Evolutionary conservation across 768 basidiomycete genomes (phyloP).

Genomic region (Mycena crocata): DNA sequence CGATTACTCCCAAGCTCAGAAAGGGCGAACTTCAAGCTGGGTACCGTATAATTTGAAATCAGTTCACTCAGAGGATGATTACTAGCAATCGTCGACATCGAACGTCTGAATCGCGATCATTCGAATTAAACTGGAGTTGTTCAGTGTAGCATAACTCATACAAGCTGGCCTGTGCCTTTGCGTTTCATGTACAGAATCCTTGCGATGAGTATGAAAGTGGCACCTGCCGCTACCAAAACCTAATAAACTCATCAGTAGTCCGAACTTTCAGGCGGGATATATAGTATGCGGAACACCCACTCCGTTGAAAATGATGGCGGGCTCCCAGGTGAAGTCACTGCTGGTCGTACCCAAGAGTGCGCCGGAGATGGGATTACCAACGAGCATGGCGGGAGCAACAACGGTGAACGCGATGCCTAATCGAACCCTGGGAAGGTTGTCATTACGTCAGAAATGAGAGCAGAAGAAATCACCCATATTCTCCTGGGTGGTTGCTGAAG

Average conservation of each 20-base stretch:
- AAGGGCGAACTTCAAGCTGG: too few species aligned
- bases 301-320: constrained; percentile 1
- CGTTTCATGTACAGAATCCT: constrained; percentile 4
- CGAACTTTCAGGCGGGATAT: not conserved
- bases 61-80: too few species aligned
- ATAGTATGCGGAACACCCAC: not conserved
- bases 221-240: constrained; percentile 8
- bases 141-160: not conserved
- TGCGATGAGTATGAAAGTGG: constrained; percentile 2
- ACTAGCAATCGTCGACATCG: too few species aligned
- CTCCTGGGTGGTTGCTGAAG: constrained; percentile 2
- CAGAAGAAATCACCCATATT: constrained; percentile 3
- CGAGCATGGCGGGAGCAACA: constrained; percentile 23
- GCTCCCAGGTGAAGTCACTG: constrained; percentile 5
- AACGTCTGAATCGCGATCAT: too few species aligned
- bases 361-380: constrained; percentile 12
- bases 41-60: too few species aligned
- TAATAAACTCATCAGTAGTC: not conserved
- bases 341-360: not conserved
- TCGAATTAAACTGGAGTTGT: too few species aligned
- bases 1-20: too few species aligned
- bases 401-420: constrained; percentile 13
- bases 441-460: not conserved
- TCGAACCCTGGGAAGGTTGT: not conserved
- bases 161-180: constrained; percentile 1